phyloP scores from a whole-genome alignment of 83 land plant species.

The Picea abies region DNA sequence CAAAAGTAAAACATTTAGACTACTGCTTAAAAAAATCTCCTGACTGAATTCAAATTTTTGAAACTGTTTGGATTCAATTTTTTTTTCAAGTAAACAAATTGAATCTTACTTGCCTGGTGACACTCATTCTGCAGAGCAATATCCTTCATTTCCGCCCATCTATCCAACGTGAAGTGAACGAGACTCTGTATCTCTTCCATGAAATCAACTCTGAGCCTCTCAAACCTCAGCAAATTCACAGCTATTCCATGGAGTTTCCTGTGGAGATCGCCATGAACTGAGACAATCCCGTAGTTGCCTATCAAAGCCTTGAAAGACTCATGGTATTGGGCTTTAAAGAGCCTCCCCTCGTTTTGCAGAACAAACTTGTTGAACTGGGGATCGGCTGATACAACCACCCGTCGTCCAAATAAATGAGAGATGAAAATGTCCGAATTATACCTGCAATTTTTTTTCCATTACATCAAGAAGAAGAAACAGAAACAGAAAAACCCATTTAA shows the following conservation, averaged over 20 bases:
- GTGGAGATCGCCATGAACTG: slow-evolving; percentile 16
- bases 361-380: slow-evolving; percentile 42
- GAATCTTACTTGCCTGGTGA: background rate
- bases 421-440: slow-evolving; percentile 42
- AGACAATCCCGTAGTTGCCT: slow-evolving; percentile 7
- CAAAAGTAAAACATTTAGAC: too few species aligned
- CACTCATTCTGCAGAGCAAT: too few species aligned
- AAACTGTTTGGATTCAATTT: too few species aligned
- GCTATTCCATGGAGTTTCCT: slow-evolving; percentile 10
- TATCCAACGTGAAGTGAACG: background rate
- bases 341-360: slow-evolving; percentile 57
- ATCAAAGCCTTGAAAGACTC: slow-evolving; percentile 15
- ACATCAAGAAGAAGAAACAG: too few species aligned
- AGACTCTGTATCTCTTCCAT: too few species aligned
- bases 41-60: too few species aligned
- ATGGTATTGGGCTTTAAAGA: slow-evolving; percentile 50
- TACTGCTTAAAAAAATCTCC: too few species aligned
- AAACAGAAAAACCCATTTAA: too few species aligned
- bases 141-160: too few species aligned
- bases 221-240: too few species aligned
- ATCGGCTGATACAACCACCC: slow-evolving; percentile 55
- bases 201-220: too few species aligned
- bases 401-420: slow-evolving; percentile 40
- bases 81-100: background rate
- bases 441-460: slow-evolving; percentile 16